Percentiles rank a stretch among this genome's conserved stretches.
phyloP scores from a whole-genome alignment of 108 stramenopile genomes.

The Cyclotella kingstonii region DNA sequence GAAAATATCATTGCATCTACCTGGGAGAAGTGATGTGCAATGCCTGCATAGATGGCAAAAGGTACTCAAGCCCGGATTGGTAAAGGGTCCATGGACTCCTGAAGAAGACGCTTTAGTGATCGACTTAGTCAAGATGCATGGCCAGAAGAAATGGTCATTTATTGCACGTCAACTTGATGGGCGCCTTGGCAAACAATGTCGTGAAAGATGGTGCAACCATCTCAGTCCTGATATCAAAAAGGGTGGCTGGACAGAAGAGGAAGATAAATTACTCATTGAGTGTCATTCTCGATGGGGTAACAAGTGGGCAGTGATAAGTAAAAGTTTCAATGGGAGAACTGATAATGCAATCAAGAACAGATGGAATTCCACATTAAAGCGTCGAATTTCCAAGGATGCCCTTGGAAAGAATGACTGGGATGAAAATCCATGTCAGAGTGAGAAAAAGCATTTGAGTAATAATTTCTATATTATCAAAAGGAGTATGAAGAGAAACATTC shows the following conservation, averaged over 20 bases:
- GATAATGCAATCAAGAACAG: slow-evolving; percentile 99
- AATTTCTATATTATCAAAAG: neutral
- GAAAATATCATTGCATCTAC: slow-evolving; percentile 78
- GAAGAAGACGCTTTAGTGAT: slow-evolving; percentile 90
- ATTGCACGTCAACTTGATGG: slow-evolving; percentile 92
- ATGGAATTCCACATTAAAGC: slow-evolving; percentile 92
- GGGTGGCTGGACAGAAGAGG: slow-evolving; percentile 90
- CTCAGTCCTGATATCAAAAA: slow-evolving; percentile 95
- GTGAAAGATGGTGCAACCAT: slow-evolving; percentile 99
- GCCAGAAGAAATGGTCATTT: slow-evolving; percentile 89
- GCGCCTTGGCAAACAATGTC: slow-evolving; percentile 97
- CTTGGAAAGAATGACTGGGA: neutral
- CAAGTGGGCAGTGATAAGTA: slow-evolving; percentile 96
- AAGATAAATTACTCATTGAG: slow-evolving; percentile 80
- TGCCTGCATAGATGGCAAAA: slow-evolving; percentile 99
- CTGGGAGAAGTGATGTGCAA: slow-evolving; percentile 90
- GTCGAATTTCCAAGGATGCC: slow-evolving; percentile 16
- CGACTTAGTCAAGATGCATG: slow-evolving; percentile 69
- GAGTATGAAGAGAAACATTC: neutral
- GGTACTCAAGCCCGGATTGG: slow-evolving; percentile 94
- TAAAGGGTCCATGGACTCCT: slow-evolving; percentile 97
- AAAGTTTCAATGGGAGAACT: slow-evolving; percentile 89
- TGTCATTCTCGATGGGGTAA: slow-evolving; percentile 85
- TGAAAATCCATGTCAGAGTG: neutral
- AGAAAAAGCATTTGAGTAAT: slow-evolving; percentile 24